Percentiles rank a stretch among this genome's conserved stretches.
phyloP scores from a whole-genome alignment of 768 basidiomycete species.

The Tricholoma hemisulphureum region DNA sequence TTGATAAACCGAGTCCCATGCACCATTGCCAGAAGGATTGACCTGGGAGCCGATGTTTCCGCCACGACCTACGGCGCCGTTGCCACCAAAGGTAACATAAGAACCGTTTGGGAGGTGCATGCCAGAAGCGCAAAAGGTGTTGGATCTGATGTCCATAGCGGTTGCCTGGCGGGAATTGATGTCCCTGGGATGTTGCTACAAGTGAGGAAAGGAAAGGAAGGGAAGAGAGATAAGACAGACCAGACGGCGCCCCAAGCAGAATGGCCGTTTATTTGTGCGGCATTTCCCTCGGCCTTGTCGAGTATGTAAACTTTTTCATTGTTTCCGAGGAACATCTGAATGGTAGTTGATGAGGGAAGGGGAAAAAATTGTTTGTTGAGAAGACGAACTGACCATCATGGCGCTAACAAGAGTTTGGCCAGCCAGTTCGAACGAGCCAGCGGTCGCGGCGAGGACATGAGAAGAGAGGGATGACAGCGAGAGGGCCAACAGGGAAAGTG shows the following conservation, averaged over 20 bases:
- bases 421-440: constrained; percentile 46
- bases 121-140: constrained; percentile 80
- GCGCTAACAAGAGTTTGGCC: constrained; percentile 48
- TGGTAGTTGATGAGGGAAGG: background rate
- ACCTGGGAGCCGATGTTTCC: constrained; percentile 56
- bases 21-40: constrained; percentile 44
- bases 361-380: background rate
- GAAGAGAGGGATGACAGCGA: constrained; percentile 39
- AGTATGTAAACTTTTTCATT: constrained; percentile 81
- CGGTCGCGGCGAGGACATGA: constrained; percentile 32
- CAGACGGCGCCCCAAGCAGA: constrained; percentile 53
- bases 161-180: constrained; percentile 54
- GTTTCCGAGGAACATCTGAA: constrained; percentile 78
- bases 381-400: constrained; percentile 45
- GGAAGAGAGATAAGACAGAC: constrained; percentile 3
- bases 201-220: background rate
- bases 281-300: constrained; percentile 88
- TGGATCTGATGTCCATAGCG: constrained; percentile 71
- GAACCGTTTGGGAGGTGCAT: constrained; percentile 82
- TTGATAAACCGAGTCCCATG: constrained; percentile 65
- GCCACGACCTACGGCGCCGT: constrained; percentile 67
- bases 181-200: constrained; percentile 48
- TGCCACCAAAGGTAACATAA: constrained; percentile 74
- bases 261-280: constrained; percentile 61
- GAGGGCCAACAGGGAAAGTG: constrained; percentile 28